A percentile compares a stretch with the other conserved stretches of the same genome.
These are phyloP conservation scores for Lepiota subincarnata DNA, from an alignment of 768 basidiomycete genomes.

Conservation along the genomic window DNA sequence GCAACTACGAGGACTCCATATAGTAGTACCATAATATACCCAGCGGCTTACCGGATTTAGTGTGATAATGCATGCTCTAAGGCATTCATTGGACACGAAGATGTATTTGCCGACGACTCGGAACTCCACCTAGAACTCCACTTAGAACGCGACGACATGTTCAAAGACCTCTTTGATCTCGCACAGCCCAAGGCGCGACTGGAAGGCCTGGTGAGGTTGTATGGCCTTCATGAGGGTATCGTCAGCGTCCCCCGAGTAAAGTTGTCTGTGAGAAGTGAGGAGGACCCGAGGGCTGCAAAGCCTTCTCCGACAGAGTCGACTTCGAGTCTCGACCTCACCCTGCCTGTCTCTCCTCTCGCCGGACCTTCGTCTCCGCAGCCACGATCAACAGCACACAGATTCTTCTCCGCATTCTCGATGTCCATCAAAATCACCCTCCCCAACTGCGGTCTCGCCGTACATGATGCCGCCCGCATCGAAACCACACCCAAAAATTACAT, in stretches of 20 bases:
- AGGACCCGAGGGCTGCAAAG: neutral
- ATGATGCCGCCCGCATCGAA: slow-evolving; percentile 3
- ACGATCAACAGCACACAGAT: slow-evolving; percentile 1
- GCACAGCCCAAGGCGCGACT: slow-evolving; percentile 67
- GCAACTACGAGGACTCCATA: too few relatives aligned
- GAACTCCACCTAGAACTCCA: too few relatives aligned
- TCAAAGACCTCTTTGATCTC: slow-evolving; percentile 76
- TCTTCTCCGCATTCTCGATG: slow-evolving; percentile 15
- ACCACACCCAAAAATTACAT: slow-evolving; percentile 11
- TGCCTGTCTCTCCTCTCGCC: neutral
- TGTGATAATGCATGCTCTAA: too few relatives aligned
- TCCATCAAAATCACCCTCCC: neutral
- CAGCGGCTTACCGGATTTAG: too few relatives aligned
- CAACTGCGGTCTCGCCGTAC: neutral
- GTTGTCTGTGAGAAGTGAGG: neutral
- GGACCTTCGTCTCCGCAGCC: neutral
- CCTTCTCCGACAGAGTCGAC: slow-evolving; percentile 5
- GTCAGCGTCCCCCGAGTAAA: slow-evolving; percentile 25
- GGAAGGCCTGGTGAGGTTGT: slow-evolving; percentile 65
- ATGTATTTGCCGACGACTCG: slow-evolving; percentile 70
- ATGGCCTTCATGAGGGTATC: slow-evolving; percentile 36
- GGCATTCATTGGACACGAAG: too few relatives aligned
- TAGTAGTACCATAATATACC: too few relatives aligned
- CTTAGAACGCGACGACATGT: slow-evolving; percentile 69
- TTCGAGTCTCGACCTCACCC: neutral